Conservation (phyloP, 2,329 filamentous ascomycete genomes). For the Lecanoromycetidae sp. region DNA sequence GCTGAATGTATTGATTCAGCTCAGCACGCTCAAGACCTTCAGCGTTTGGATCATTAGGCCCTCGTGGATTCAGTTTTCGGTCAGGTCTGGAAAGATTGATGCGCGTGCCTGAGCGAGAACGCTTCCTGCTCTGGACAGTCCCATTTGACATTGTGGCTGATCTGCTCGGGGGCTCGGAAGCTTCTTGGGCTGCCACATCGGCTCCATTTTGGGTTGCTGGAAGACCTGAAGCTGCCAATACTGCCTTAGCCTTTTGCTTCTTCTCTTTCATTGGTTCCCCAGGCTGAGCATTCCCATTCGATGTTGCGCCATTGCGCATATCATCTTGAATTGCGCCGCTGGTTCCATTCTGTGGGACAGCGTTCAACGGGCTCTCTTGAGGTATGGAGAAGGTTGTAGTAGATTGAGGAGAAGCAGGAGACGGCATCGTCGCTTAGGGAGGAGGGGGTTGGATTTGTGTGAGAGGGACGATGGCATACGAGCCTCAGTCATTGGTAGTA, state of each 20-base stretch:
- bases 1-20: slow-evolving; percentile 52
- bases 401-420: slow-evolving; percentile 6
- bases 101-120: slow-evolving; percentile 45
- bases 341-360: background rate
- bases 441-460: slow-evolving; percentile 1
- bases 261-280: slow-evolving; percentile 42
- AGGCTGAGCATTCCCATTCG: slow-evolving; percentile 3
- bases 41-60: slow-evolving; percentile 27
- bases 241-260: slow-evolving; percentile 49
- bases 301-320: slow-evolving; percentile 8
- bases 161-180: background rate
- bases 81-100: slow-evolving; percentile 32
- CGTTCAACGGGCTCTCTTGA: background rate
- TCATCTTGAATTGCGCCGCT: slow-evolving; percentile 1
- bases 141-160: slow-evolving; percentile 27
- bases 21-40: slow-evolving; percentile 36
- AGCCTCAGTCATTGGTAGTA: slow-evolving; percentile 10
- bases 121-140: slow-evolving; percentile 41
- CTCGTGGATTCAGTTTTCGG: slow-evolving; percentile 10
- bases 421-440: slow-evolving; percentile 10
- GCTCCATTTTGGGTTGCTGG: slow-evolving; percentile 23
- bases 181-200: slow-evolving; percentile 21
- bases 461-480: too few relatives aligned
- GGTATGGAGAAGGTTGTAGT: background rate
- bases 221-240: slow-evolving; percentile 41